These are phyloP conservation scores for Pyrus communis DNA, from an alignment of 306 rosid species.

Conservation along the genomic window DNA sequence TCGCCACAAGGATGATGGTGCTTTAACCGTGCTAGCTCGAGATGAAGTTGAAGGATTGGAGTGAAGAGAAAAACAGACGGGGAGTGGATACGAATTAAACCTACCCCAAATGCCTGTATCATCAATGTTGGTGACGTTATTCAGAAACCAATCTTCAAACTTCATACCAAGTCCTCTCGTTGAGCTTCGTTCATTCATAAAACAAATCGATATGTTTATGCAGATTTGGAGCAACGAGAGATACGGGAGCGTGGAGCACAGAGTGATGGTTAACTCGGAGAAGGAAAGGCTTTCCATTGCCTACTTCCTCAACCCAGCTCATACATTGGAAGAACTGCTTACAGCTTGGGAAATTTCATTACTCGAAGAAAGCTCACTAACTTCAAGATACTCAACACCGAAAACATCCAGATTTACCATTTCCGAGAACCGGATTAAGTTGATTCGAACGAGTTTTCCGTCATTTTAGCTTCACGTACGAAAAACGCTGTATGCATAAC, in stretches of 20 bases:
- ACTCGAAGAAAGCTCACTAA: slow-evolving; percentile 25
- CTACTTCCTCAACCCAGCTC: slow-evolving; percentile 57
- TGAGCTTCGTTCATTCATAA: too few relatives aligned
- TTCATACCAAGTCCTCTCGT: too few relatives aligned
- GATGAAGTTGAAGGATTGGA: slow-evolving; percentile 20
- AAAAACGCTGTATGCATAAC: neutral
- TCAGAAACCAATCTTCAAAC: slow-evolving; percentile 6
- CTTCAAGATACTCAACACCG: slow-evolving; percentile 40
- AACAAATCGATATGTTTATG: neutral
- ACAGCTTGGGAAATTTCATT: slow-evolving; percentile 50
- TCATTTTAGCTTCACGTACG: neutral
- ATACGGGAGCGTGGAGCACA: slow-evolving; percentile 71
- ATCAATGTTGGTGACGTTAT: slow-evolving; percentile 32
- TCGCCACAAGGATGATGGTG: slow-evolving; percentile 20
- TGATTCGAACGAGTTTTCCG: neutral
- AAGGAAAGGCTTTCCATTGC: slow-evolving; percentile 58
- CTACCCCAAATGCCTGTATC: slow-evolving; percentile 25
- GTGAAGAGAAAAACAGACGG: slow-evolving; percentile 1
- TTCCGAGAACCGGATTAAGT: neutral
- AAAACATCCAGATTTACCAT: slow-evolving; percentile 34
- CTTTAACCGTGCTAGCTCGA: slow-evolving; percentile 15
- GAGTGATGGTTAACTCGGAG: slow-evolving; percentile 51
- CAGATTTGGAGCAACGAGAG: slow-evolving; percentile 85
- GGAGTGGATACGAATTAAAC: slow-evolving; percentile 19
- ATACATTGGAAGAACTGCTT: slow-evolving; percentile 39